phyloP scores from a whole-genome alignment of 495 filamentous ascomycete genomes.

The Tuber melanosporum region DNA sequence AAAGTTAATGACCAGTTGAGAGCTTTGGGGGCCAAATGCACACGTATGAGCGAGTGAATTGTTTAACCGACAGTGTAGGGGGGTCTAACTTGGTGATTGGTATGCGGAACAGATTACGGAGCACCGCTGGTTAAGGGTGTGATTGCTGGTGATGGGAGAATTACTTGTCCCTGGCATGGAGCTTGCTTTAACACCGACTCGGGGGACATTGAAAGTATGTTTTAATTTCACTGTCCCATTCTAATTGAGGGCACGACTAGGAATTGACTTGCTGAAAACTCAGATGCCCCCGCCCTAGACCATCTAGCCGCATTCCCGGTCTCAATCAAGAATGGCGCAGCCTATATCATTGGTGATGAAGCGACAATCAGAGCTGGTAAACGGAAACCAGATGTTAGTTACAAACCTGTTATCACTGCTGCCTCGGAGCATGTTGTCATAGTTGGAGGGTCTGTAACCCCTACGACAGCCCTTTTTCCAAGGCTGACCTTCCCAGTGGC shows the following conservation, averaged over 20 bases:
- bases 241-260: neutral
- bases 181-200: slow-evolving; percentile 85
- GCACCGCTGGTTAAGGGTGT: slow-evolving; percentile 81
- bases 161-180: slow-evolving; percentile 76
- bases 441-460: slow-evolving; percentile 63
- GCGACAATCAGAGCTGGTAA: slow-evolving; percentile 68
- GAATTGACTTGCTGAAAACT: slow-evolving; percentile 31
- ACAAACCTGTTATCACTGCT: slow-evolving; percentile 50
- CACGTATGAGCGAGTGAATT: slow-evolving; percentile 54
- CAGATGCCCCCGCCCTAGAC: slow-evolving; percentile 76
- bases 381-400: slow-evolving; percentile 66
- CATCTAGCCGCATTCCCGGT: slow-evolving; percentile 72
- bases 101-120: slow-evolving; percentile 40
- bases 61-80: no score
- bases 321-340: slow-evolving; percentile 66
- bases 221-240: neutral
- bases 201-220: slow-evolving; percentile 73
- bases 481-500: slow-evolving; percentile 49
- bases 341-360: slow-evolving; percentile 80
- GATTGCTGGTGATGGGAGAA: slow-evolving; percentile 67
- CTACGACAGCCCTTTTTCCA: neutral
- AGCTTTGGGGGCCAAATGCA: slow-evolving; percentile 79
- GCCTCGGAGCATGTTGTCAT: slow-evolving; percentile 68
- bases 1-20: slow-evolving; percentile 67
- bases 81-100: slow-evolving; percentile 1